A percentile compares a stretch with the other conserved stretches of the same genome.
Conservation (phyloP, 2,329 filamentous ascomycete species). For the Colletotrichum zoysiae region DNA sequence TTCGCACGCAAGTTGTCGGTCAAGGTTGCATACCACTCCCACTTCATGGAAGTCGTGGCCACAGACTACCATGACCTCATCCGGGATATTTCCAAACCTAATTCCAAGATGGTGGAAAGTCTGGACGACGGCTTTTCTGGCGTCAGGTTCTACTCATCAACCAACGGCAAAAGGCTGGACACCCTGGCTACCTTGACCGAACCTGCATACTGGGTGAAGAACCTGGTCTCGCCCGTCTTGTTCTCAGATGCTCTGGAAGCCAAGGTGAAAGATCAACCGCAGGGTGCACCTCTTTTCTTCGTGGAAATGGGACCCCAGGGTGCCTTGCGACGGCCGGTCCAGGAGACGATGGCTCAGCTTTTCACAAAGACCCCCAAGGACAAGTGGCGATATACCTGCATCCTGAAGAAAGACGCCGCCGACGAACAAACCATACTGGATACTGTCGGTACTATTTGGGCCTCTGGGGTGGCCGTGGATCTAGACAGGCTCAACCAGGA, state of each 20-base stretch:
- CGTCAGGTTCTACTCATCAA: not conserved
- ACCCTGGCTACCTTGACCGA: not conserved
- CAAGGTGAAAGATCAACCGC: too few species aligned
- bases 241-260: not conserved
- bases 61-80: conserved; percentile 50
- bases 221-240: not conserved
- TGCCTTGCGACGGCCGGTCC: conserved; percentile 24
- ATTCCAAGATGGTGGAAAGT: not conserved
- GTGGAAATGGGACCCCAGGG: conserved; percentile 34
- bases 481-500: too few species aligned
- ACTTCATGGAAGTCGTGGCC: conserved; percentile 56
- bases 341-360: not conserved
- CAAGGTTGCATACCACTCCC: conserved; percentile 59
- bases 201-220: not conserved
- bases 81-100: not conserved
- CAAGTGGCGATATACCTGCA: not conserved
- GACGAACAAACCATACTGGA: too few species aligned
- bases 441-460: too few species aligned
- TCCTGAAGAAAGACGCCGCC: too few species aligned
- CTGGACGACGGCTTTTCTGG: not conserved
- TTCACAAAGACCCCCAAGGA: not conserved
- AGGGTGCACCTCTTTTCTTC: not conserved
- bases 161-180: not conserved
- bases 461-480: too few species aligned
- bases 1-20: conserved; percentile 54